Evolutionary conservation across 495 filamentous ascomycete genomes (phyloP), one percentile per base, ranked within the genome.

Genomic region (Podospora conica): DNA sequence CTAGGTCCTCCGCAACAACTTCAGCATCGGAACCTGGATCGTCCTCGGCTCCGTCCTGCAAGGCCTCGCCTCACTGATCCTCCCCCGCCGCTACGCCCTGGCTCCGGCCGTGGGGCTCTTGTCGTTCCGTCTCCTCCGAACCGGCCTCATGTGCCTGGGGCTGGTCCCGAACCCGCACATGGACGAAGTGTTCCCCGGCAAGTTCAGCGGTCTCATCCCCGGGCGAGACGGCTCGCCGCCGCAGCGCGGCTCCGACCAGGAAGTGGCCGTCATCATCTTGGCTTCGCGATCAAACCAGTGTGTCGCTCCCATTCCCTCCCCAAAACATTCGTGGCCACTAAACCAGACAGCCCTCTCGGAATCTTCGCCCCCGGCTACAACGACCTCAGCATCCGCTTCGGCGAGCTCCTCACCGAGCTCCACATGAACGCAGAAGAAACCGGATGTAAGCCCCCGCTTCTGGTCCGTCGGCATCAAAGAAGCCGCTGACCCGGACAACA

Each of bases 1-100:
- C 40, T 8, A 76, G 10, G 70, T 69, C 53, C 56, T 77, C 2
- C 75, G 76, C 33, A 78, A 78, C 33, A 61, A 75, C 48, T 82
- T 66, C 31, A 31, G 11, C 25, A 66, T 73, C 28, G 58, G 69
- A 23, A 68, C 66, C 20, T 68, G 61, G 66, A 15, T 68, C 4
- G 61, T 62, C 3, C 15, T 68, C 0, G 66, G 65, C 12, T 25
- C 65, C 1, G 4, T 66, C 20, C 9, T 58, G 12, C 65, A 66
- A 31, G 48, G 59, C 20, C 20, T 66, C 55, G 27, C 25, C 9
- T 58, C 55, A 4, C 22, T 62, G 9, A 12, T 55, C 11, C 54
- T 63, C 11, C 64, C 64, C 1, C 23, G 53, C 6, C 59, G 31
- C 18, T 61, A 62, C 18, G 65, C 65, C 21, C 10, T 66, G 6